Evolutionary conservation across 2,329 filamentous ascomycete genomes (phyloP).

Genomic region (Bretziella fagacearum): DNA sequence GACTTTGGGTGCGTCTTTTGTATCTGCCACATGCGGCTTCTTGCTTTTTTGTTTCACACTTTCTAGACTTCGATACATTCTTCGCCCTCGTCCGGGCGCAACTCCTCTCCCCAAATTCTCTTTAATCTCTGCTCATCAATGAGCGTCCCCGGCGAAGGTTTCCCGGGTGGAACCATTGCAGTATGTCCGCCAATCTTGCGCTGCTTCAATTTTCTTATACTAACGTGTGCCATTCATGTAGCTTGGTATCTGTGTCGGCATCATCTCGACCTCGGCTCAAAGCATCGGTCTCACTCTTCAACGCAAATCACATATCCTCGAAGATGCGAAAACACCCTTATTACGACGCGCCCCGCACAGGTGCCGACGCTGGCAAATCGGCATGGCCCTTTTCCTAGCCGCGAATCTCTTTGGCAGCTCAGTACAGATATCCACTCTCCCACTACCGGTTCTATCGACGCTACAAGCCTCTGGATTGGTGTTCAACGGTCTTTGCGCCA

Average conservation of each 20-base stretch:
- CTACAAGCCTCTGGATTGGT: conserved; percentile 90
- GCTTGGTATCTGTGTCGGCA: conserved; percentile 84
- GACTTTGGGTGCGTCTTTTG: too few relatives aligned
- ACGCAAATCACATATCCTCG: conserved; percentile 92
- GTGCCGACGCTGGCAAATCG: conserved; percentile 84
- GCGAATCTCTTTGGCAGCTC: conserved; percentile 90
- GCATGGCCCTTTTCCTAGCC: conserved; percentile 93
- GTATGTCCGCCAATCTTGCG: conserved; percentile 29
- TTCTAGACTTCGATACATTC: too few relatives aligned
- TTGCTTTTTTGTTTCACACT: too few relatives aligned
- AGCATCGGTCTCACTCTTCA: conserved; percentile 90
- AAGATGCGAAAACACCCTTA: conserved; percentile 83
- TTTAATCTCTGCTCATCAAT: conserved; percentile 12
- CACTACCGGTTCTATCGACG: conserved; percentile 83
- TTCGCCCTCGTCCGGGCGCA: too few relatives aligned
- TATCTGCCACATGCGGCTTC: background rate
- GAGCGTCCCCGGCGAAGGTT: conserved; percentile 41
- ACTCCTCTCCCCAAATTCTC: conserved; percentile 25
- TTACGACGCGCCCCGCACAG: conserved; percentile 72
- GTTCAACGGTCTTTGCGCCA: conserved; percentile 97
- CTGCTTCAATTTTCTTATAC: background rate
- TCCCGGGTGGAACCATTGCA: conserved; percentile 60
- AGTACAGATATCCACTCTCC: conserved; percentile 92
- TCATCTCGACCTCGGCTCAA: conserved; percentile 86
- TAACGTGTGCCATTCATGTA: conserved; percentile 24